Evolutionary conservation across 768 basidiomycete species (phyloP).

Genomic region (Strobilomyces dryophilus): DNA sequence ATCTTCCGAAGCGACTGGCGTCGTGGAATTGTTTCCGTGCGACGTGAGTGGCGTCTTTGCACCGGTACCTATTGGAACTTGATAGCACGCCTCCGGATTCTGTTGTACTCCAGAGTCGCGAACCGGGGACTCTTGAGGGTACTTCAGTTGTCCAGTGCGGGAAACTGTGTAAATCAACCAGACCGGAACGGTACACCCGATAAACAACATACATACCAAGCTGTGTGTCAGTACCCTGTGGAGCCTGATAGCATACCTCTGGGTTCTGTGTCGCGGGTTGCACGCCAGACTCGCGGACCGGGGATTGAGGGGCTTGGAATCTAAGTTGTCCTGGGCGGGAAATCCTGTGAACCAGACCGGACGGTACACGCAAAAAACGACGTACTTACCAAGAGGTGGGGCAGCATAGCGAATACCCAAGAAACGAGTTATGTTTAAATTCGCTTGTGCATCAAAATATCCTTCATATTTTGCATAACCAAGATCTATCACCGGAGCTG

Average conservation of each 20-base stretch:
- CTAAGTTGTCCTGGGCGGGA: slow-evolving; percentile 18
- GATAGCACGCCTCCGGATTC: slow-evolving; percentile 25
- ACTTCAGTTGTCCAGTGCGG: slow-evolving; percentile 20
- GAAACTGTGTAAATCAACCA: background rate
- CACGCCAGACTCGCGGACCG: slow-evolving; percentile 11
- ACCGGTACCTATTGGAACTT: slow-evolving; percentile 8
- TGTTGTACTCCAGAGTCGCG: slow-evolving; percentile 19
- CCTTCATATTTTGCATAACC: background rate
- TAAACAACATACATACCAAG: background rate
- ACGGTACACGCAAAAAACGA: background rate
- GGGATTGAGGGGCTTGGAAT: slow-evolving; percentile 29
- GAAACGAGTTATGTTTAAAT: background rate
- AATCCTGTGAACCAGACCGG: background rate
- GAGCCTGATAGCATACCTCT: slow-evolving; percentile 22
- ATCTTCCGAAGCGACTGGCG: slow-evolving; percentile 25
- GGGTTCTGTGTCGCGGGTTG: slow-evolving; percentile 28
- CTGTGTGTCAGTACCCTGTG: slow-evolving; percentile 3
- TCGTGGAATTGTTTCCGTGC: background rate
- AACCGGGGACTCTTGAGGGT: slow-evolving; percentile 26
- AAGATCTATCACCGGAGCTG: background rate
- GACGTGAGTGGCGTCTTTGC: slow-evolving; percentile 4
- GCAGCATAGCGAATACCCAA: background rate
- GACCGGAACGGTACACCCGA: background rate
- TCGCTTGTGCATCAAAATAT: background rate
- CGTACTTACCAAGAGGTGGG: background rate